phyloP scores from a whole-genome alignment of 2,329 filamentous ascomycete genomes.

The Zasmidium angulare region DNA sequence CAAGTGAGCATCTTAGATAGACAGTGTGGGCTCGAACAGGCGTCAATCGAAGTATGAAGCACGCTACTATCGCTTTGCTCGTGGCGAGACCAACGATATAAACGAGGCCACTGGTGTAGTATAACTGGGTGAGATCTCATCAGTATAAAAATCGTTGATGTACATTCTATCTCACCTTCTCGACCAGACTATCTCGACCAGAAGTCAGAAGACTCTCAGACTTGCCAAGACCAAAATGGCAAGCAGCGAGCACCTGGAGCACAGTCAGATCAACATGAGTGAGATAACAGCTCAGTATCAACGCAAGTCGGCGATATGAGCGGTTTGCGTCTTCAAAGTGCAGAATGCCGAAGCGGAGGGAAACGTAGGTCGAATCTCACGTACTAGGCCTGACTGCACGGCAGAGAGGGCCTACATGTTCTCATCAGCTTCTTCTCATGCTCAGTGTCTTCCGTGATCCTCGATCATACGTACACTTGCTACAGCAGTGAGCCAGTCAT shows the following conservation, averaged over 20 bases:
- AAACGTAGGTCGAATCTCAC: too few relatives aligned
- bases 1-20: not conserved
- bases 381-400: not conserved
- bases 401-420: not conserved
- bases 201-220: not conserved
- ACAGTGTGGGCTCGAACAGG: not conserved
- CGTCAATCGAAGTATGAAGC: not conserved
- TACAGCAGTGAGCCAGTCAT: slow-evolving; percentile 10
- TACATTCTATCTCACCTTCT: not conserved
- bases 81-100: not conserved
- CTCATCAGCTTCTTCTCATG: not conserved
- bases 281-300: not conserved
- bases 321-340: too few relatives aligned
- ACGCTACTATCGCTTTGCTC: not conserved
- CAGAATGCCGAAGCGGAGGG: too few relatives aligned
- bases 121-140: too few relatives aligned
- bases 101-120: not conserved
- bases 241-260: not conserved
- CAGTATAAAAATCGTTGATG: too few relatives aligned
- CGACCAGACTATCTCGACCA: not conserved
- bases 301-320: not conserved
- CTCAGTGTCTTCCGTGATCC: not conserved
- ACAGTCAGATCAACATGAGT: not conserved
- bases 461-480: not conserved
- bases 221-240: not conserved